phyloP scores from a whole-genome alignment of 441 rosid species.

The Brassica hybrid region DNA sequence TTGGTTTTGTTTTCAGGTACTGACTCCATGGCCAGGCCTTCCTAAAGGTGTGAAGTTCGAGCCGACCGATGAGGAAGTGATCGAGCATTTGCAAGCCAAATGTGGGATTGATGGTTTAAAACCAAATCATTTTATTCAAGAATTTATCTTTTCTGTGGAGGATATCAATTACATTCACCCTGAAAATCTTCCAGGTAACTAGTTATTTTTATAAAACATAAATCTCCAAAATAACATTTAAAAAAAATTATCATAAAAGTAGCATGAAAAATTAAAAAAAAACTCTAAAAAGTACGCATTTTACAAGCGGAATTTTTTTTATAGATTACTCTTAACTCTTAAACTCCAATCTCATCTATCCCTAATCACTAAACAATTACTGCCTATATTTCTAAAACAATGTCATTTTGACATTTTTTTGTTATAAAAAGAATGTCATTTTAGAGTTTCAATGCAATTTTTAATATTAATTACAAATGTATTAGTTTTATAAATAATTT shows the following conservation, averaged over 20 bases:
- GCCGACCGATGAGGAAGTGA: constrained; percentile 71
- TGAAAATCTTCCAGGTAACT: constrained; percentile 75
- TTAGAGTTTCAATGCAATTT: too few relatives aligned
- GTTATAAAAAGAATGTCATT: too few relatives aligned
- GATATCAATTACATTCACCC: constrained; percentile 82
- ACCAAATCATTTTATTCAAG: constrained; percentile 60
- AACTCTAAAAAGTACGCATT: too few relatives aligned
- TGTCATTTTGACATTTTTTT: too few relatives aligned
- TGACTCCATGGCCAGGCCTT: constrained; percentile 77
- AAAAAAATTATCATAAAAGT: background rate
- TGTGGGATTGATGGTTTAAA: constrained; percentile 57
- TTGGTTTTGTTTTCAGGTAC: constrained; percentile 45
- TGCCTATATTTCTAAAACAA: too few relatives aligned
- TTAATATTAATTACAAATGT: too few relatives aligned
- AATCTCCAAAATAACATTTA: too few relatives aligned
- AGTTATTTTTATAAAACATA: background rate
- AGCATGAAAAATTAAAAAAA: background rate
- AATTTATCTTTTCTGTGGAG: constrained; percentile 62
- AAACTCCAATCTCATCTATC: too few relatives aligned
- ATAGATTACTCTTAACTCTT: too few relatives aligned
- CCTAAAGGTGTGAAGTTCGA: constrained; percentile 88
- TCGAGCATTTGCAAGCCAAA: constrained; percentile 79
- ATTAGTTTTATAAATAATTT: too few relatives aligned
- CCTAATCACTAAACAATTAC: too few relatives aligned
- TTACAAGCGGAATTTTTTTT: too few relatives aligned